A percentile compares a stretch with the other conserved stretches of the same genome.
phyloP scores from a whole-genome alignment of 2,329 filamentous ascomycete species.

The Magnaporthiopsis incrustans region DNA sequence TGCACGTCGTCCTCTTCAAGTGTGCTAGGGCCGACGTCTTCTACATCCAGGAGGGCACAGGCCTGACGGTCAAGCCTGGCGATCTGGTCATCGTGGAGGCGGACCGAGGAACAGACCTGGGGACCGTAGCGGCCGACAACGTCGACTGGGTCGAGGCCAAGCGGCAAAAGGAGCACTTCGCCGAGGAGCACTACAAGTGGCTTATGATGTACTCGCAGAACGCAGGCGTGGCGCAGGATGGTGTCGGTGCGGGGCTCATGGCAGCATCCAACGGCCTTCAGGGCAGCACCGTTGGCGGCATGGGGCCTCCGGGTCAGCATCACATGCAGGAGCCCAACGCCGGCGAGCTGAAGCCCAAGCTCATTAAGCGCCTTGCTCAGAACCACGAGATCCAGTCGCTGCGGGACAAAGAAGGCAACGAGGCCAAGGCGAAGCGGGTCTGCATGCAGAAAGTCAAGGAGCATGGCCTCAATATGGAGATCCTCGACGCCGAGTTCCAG shows the following conservation, averaged over 20 bases:
- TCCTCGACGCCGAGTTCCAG: conserved; percentile 95
- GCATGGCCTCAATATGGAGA: conserved; percentile 90
- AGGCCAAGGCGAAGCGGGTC: conserved; percentile 93
- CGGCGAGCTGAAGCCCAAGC: conserved; percentile 82
- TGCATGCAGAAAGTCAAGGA: conserved; percentile 96
- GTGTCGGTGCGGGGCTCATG: conserved; percentile 53
- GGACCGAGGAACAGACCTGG: conserved; percentile 90
- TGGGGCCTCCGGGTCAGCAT: conserved; percentile 67
- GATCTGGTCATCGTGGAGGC: conserved; percentile 97
- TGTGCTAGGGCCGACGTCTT: conserved; percentile 93
- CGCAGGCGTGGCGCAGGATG: conserved; percentile 54
- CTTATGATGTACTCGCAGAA: conserved; percentile 96
- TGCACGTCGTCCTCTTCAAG: conserved; percentile 94
- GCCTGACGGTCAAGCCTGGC: conserved; percentile 79
- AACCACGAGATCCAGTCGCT: conserved; percentile 82
- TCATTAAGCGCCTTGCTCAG: conserved; percentile 92
- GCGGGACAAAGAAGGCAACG: conserved; percentile 92
- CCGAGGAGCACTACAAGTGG: conserved; percentile 95
- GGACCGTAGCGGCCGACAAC: conserved; percentile 82
- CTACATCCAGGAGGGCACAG: conserved; percentile 93
- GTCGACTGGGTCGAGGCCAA: conserved; percentile 83
- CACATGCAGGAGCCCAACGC: conserved; percentile 63
- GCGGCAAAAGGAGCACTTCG: conserved; percentile 82
- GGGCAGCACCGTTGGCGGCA: conserved; percentile 66
- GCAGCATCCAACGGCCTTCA: conserved; percentile 56